A percentile compares a stretch with the other conserved stretches of the same genome.
Evolutionary conservation across 2,329 filamentous ascomycete genomes (phyloP).

Genomic region (Amesomyces nigricolor): DNA sequence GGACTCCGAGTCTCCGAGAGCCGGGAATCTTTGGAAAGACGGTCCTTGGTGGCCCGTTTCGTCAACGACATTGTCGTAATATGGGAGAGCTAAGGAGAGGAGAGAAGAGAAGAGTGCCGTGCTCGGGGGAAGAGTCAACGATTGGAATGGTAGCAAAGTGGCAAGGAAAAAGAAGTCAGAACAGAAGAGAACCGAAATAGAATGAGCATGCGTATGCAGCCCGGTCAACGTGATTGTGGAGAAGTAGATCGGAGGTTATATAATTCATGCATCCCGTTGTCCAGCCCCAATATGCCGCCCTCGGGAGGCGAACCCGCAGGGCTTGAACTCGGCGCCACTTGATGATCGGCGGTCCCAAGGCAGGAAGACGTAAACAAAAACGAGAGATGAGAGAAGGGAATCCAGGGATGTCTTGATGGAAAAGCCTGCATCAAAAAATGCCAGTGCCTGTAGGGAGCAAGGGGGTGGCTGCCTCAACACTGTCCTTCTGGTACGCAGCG

Average conservation of each 20-base stretch:
- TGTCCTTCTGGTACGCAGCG: background rate
- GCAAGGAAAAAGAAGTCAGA: background rate
- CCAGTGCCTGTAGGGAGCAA: conserved; percentile 4
- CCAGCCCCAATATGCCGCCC: background rate
- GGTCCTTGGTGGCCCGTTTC: conserved; percentile 11
- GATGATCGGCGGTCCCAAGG: conserved; percentile 10
- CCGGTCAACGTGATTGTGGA: conserved; percentile 6
- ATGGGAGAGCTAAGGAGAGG: background rate
- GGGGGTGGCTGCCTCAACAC: background rate
- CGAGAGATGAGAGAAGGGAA: conserved; percentile 9
- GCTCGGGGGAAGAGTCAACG: background rate
- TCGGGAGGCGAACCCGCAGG: background rate
- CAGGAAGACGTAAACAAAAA: conserved; percentile 8
- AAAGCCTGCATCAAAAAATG: background rate
- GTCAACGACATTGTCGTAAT: conserved; percentile 9
- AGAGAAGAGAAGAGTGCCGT: background rate
- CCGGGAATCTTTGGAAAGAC: conserved; percentile 1
- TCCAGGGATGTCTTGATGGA: conserved; percentile 14
- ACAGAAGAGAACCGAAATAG: background rate
- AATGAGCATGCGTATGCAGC: background rate
- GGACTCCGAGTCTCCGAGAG: conserved; percentile 12
- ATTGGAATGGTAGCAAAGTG: background rate
- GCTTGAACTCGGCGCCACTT: conserved; percentile 5
- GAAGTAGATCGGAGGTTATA: conserved; percentile 4
- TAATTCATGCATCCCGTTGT: background rate